Base-by-base conservation (phyloP, 768 basidiomycete genomes). In the Macrolepiota dolichaula region DNA sequence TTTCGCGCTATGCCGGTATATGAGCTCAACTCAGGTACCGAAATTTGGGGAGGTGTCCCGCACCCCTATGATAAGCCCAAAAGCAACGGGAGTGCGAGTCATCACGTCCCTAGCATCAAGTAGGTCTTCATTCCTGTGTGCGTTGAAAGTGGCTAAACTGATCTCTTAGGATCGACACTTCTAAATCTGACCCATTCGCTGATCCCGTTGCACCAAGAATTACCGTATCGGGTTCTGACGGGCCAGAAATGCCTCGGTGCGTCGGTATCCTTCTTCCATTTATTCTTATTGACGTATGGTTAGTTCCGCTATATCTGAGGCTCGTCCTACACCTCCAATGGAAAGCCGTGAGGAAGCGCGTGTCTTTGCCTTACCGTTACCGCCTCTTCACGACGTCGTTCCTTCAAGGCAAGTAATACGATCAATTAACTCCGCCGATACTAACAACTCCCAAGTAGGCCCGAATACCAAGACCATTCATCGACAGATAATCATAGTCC, bases 341-440 rank as follows among this genome's bases (percentile, higher is more conserved):
- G 65, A 68, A 6, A 64, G 55, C 4, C 68, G 70, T n/a, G 68
- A 69, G 22, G 70, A 69, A 17, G 64, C 66, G 25, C 49, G 67
- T 0, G 62, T 70, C 0, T 67, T 82, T 11, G 42, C 70, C 6
- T 76, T 82, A 73, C 81, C 82, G 12, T 65, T 82, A 12, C 81
- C 81, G 9, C 67, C 76, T 5, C 69, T 77, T 55, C 68, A 71
- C 40, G 77, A 79, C 17, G 79, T 82, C 17, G 74, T 76, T 17
- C 72, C 71, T 12, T 51, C 63, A 10, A 67, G 68, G 76, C 69
- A 63, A 27, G 52, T 42, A 40, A 19, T 44, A 55, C 15, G 22
- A 24, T 42, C 15, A 25, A 19, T n/a, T 7, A 22, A 10, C 9
- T 37, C n/a, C 35, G 4, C 35, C 15, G 24, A 38, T 22, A 11